Percentiles rank a stretch among this genome's conserved stretches.
These are phyloP conservation scores for Gentiana dahurica DNA, from an alignment of 257 asterid species.

Conservation along the genomic window DNA sequence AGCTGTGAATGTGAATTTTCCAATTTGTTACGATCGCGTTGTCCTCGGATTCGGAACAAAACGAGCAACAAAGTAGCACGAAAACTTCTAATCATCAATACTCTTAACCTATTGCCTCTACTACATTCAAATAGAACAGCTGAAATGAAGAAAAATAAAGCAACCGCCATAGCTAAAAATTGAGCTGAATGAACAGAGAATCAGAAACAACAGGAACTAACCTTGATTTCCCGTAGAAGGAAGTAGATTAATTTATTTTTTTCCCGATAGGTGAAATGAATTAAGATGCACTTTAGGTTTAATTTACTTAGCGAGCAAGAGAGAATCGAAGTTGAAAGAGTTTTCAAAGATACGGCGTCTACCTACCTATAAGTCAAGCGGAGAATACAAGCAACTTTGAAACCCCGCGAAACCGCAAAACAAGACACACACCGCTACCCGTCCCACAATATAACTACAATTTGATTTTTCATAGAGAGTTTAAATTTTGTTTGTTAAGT, in stretches of 20 bases:
- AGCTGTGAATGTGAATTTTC: no score
- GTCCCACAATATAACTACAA: no score
- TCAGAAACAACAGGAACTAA: background rate
- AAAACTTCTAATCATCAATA: no score
- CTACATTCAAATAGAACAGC: background rate
- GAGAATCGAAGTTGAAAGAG: background rate
- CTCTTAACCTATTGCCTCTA: no score
- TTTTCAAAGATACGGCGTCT: background rate
- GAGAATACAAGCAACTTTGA: constrained; percentile 2
- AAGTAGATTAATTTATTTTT: background rate
- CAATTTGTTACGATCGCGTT: no score
- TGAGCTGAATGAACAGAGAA: background rate
- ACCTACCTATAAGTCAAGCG: background rate
- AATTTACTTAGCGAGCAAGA: background rate
- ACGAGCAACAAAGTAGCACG: no score
- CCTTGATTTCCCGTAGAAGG: background rate
- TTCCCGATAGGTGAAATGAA: background rate
- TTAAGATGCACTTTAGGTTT: background rate
- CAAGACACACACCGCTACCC: no score
- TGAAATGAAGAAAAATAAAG: no score
- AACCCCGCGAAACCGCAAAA: constrained; percentile 4
- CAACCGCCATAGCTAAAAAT: background rate
- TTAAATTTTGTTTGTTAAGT: no score
- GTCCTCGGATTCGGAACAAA: no score
- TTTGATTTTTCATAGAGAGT: no score